phyloP scores from a whole-genome alignment of 305 asterid species.

The Fraxinus dipetala region DNA sequence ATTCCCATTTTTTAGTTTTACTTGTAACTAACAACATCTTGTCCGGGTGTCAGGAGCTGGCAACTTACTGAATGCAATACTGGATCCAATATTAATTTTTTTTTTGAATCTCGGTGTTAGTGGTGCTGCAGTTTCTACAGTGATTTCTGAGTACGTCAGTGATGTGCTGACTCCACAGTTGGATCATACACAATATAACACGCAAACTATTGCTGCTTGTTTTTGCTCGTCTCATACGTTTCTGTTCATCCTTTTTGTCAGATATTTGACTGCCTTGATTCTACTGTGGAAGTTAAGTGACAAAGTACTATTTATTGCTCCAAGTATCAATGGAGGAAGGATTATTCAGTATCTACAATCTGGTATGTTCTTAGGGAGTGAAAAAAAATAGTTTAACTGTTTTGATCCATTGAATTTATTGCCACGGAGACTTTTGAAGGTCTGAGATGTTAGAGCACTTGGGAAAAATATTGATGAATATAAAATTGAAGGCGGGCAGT shows the following conservation, averaged over 20 bases:
- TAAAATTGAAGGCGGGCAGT: neutral
- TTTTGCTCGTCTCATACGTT: constrained; percentile 21
- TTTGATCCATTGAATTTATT: neutral
- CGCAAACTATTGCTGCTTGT: neutral
- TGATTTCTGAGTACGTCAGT: constrained; percentile 88
- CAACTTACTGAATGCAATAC: constrained; percentile 65
- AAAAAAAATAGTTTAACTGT: neutral
- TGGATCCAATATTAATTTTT: constrained; percentile 74
- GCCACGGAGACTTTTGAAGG: neutral
- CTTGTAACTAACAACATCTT: constrained; percentile 11
- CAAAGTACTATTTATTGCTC: constrained; percentile 62
- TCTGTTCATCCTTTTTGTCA: constrained; percentile 31
- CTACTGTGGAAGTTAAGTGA: constrained; percentile 75
- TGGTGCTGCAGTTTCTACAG: constrained; percentile 92
- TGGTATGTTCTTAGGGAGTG: constrained; percentile 38
- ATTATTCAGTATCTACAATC: constrained; percentile 70
- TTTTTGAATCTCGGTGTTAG: constrained; percentile 64
- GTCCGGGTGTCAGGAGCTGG: constrained; percentile 68
- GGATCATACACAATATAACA: constrained; percentile 20
- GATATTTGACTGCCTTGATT: constrained; percentile 75
- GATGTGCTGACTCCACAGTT: constrained; percentile 58
- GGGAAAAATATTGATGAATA: neutral
- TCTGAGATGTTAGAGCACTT: neutral
- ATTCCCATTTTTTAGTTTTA: constrained; percentile 3
- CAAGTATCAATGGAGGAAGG: constrained; percentile 61